A percentile compares a stretch with the other conserved stretches of the same genome.
phyloP scores from a whole-genome alignment of 1,284 basidiomycete species.

The Moesziomyces parantarcticus region DNA sequence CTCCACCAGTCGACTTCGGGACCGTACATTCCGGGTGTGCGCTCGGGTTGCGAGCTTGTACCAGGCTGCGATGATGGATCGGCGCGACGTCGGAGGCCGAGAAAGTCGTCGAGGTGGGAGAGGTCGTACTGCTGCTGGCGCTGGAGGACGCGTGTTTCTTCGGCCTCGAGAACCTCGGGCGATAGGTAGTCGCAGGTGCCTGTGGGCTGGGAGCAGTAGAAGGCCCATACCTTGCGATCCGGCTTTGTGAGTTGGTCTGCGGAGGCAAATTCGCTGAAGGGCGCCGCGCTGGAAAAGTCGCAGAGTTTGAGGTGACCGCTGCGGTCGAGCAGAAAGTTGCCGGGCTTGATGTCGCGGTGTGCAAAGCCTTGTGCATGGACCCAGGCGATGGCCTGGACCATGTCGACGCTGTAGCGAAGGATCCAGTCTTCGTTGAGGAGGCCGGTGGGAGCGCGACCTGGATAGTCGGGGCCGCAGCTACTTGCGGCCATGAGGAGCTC shows the following conservation, averaged over 20 bases:
- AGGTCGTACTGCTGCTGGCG: conserved; percentile 28
- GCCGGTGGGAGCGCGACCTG: conserved; percentile 53
- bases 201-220: conserved; percentile 59
- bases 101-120: conserved; percentile 31
- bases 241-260: background rate
- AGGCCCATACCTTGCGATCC: conserved; percentile 54
- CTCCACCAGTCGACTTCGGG: conserved; percentile 67
- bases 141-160: conserved; percentile 53
- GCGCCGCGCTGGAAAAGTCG: conserved; percentile 66
- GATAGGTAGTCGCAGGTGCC: conserved; percentile 67
- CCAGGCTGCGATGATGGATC: background rate
- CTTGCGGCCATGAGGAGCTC: conserved; percentile 60
- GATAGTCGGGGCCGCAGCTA: conserved; percentile 45
- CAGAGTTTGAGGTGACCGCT: conserved; percentile 65
- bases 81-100: conserved; percentile 15
- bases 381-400: conserved; percentile 65
- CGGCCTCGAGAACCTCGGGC: conserved; percentile 63
- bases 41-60: conserved; percentile 4
- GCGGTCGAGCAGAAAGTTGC: conserved; percentile 62
- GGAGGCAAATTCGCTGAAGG: conserved; percentile 53
- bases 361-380: conserved; percentile 60
- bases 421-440: conserved; percentile 60
- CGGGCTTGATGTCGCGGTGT: conserved; percentile 66
- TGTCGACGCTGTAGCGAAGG: conserved; percentile 59
- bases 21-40: conserved; percentile 58